Conservation (phyloP, 768 basidiomycete species). For the Russula griseocarnosa region DNA sequence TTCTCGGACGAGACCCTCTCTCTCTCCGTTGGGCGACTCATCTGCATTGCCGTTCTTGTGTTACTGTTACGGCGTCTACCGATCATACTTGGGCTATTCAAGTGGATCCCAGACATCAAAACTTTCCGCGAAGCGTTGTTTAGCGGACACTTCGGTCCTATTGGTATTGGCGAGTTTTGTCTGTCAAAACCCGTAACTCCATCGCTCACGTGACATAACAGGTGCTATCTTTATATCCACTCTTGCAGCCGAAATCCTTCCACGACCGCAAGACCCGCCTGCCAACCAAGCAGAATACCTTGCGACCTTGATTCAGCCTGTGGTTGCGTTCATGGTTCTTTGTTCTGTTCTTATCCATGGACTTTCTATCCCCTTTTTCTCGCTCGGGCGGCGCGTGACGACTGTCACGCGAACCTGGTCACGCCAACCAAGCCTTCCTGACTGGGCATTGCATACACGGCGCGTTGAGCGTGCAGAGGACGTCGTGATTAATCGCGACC, state of each 20-base stretch:
- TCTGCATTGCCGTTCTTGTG: slow-evolving; percentile 80
- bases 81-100: slow-evolving; percentile 76
- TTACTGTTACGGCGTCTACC: slow-evolving; percentile 81
- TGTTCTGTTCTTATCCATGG: slow-evolving; percentile 86
- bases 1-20: slow-evolving; percentile 66
- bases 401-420: slow-evolving; percentile 89
- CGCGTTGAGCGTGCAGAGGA: slow-evolving; percentile 68
- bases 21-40: slow-evolving; percentile 76
- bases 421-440: slow-evolving; percentile 59
- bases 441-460: slow-evolving; percentile 79
- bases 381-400: slow-evolving; percentile 88
- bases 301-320: slow-evolving; percentile 78
- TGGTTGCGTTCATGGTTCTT: slow-evolving; percentile 92
- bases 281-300: slow-evolving; percentile 61
- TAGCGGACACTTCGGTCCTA: slow-evolving; percentile 92
- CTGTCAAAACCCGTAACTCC: background rate
- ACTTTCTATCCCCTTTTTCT: slow-evolving; percentile 91
- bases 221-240: slow-evolving; percentile 94
- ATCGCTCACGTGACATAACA: slow-evolving; percentile 30
- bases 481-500: slow-evolving; percentile 83
- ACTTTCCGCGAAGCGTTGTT: slow-evolving; percentile 92
- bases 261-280: slow-evolving; percentile 43
- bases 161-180: slow-evolving; percentile 57
- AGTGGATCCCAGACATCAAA: slow-evolving; percentile 94
- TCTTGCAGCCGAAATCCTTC: slow-evolving; percentile 62